Evolutionary conservation across 1,284 basidiomycete species (phyloP).

Genomic region (Xerocomus minutiporus): DNA sequence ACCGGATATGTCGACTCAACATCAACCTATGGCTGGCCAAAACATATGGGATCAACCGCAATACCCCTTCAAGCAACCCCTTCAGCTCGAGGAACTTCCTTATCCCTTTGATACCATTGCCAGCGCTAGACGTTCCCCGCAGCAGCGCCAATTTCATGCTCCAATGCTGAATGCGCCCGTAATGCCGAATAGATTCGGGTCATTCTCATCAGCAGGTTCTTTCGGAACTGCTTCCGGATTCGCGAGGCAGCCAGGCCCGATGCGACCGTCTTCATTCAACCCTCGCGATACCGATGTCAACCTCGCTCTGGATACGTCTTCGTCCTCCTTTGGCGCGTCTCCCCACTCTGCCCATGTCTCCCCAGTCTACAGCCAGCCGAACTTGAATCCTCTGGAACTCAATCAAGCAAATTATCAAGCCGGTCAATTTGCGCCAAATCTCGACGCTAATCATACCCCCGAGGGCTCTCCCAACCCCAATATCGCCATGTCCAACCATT

Average conservation of each 20-base stretch:
- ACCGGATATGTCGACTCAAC: slow-evolving; percentile 22
- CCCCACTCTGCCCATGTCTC: slow-evolving; percentile 14
- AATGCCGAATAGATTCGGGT: slow-evolving; percentile 6
- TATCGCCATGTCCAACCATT: neutral
- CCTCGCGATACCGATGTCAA: slow-evolving; percentile 5
- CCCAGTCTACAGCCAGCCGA: slow-evolving; percentile 18
- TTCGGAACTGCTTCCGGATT: slow-evolving; percentile 13
- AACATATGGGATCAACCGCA: slow-evolving; percentile 22
- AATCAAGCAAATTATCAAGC: slow-evolving; percentile 15
- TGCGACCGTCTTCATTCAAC: slow-evolving; percentile 12
- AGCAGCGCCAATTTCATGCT: slow-evolving; percentile 14
- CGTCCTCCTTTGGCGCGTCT: slow-evolving; percentile 15
- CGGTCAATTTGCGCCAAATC: slow-evolving; percentile 3
- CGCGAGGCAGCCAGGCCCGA: slow-evolving; percentile 5
- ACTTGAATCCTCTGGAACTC: slow-evolving; percentile 6
- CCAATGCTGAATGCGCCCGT: slow-evolving; percentile 1
- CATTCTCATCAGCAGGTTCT: slow-evolving; percentile 13
- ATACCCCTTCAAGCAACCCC: slow-evolving; percentile 21
- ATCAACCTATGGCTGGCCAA: slow-evolving; percentile 14
- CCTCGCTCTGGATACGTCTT: slow-evolving; percentile 16
- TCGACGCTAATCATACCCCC: slow-evolving; percentile 11
- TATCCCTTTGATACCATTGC: slow-evolving; percentile 19
- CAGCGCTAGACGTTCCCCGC: slow-evolving; percentile 10
- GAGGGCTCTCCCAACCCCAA: slow-evolving; percentile 13
- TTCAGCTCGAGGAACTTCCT: slow-evolving; percentile 41